phyloP scores from a whole-genome alignment of 208 protist genomes.

The Naegleria lovaniensis region DNA sequence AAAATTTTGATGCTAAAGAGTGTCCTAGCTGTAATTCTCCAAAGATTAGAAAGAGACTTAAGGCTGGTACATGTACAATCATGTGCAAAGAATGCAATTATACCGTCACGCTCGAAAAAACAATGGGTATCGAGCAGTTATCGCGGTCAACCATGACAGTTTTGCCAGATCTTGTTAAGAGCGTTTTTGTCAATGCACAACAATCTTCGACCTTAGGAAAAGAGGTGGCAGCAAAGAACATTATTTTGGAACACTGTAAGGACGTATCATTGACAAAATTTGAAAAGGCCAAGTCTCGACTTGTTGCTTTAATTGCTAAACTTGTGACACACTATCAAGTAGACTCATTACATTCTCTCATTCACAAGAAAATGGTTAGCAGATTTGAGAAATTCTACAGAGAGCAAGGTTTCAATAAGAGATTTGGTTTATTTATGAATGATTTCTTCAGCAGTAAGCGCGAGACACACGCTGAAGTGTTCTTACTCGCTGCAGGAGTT shows the following conservation, averaged over 20 bases:
- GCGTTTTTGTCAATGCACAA: neutral
- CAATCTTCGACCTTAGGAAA: neutral
- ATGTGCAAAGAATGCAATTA: conserved; percentile 22
- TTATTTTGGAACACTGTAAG: neutral
- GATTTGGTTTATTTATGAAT: neutral
- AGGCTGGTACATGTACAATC: conserved; percentile 1
- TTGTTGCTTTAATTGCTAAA: neutral
- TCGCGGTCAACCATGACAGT: neutral
- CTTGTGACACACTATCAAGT: neutral
- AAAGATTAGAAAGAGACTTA: conserved; percentile 26
- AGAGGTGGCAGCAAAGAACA: neutral
- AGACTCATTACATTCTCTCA: neutral
- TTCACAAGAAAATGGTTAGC: neutral
- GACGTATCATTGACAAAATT: neutral
- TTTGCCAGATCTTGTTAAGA: conserved; percentile 7
- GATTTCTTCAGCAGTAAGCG: neutral
- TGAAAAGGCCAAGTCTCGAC: neutral
- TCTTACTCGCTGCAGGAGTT: neutral
- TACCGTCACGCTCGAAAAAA: conserved; percentile 4
- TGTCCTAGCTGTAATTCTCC: neutral
- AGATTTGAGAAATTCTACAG: conserved; percentile 13
- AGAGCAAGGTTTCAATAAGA: neutral
- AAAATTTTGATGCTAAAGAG: conserved; percentile 17
- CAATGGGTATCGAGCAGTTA: conserved; percentile 9
- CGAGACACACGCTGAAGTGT: neutral